Evolutionary conservation across 2,329 filamentous ascomycete genomes (phyloP).

Genomic region (Corinectria fuckeliana): DNA sequence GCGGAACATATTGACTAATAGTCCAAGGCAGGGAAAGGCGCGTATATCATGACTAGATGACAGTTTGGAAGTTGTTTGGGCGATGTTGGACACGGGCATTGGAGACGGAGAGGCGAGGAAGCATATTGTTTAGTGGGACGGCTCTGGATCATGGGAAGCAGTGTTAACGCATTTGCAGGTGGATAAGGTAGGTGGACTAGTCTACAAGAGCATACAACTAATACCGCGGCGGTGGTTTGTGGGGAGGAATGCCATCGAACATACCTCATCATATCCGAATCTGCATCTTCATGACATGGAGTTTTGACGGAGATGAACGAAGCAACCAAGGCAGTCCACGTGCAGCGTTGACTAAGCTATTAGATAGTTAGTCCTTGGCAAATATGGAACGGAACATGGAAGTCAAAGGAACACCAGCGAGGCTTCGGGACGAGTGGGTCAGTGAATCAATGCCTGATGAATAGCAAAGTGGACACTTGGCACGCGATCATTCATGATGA

Average conservation of each 20-base stretch:
- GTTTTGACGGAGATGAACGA: no score
- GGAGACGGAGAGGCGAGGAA: neutral
- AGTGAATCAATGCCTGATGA: slow-evolving; percentile 16
- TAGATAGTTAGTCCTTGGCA: neutral
- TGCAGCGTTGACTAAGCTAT: no score
- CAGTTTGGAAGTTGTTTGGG: neutral
- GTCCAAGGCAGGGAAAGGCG: neutral
- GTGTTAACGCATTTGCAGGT: neutral
- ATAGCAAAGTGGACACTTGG: slow-evolving; percentile 13
- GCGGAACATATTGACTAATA: neutral
- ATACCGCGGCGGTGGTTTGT: neutral
- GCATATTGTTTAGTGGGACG: neutral
- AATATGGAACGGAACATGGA: neutral
- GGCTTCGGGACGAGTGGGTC: slow-evolving; percentile 7
- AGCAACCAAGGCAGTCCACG: neutral
- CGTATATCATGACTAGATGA: neutral
- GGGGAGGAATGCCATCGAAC: neutral
- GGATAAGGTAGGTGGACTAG: neutral
- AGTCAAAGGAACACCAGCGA: neutral
- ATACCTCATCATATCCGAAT: neutral
- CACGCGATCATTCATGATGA: slow-evolving; percentile 29
- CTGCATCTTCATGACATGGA: neutral
- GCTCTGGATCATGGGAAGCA: neutral
- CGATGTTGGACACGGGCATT: neutral
- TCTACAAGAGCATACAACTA: neutral